Conservation (phyloP, 495 filamentous ascomycete genomes). For the Polyplosphaeria fusca region DNA sequence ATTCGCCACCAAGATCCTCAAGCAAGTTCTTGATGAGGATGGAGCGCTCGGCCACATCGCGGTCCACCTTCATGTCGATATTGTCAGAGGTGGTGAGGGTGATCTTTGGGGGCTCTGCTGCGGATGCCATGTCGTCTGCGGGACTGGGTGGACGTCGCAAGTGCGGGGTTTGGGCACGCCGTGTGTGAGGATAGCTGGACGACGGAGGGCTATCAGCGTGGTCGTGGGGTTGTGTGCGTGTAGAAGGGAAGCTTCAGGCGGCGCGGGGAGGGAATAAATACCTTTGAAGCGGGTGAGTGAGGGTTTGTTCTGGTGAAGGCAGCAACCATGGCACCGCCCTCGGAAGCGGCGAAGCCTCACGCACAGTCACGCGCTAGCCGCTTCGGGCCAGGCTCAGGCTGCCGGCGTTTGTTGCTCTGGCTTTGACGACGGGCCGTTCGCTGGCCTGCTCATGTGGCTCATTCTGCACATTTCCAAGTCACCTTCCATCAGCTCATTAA, state of each 20-base stretch:
- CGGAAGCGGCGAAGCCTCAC: slow-evolving; percentile 7
- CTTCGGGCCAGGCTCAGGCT: slow-evolving; percentile 14
- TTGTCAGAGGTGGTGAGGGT: slow-evolving; percentile 58
- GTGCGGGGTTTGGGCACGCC: too few species aligned
- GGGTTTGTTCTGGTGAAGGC: slow-evolving; percentile 15
- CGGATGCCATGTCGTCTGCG: slow-evolving; percentile 37
- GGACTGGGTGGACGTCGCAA: too few species aligned
- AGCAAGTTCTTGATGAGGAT: slow-evolving; percentile 97
- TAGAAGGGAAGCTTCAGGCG: neutral
- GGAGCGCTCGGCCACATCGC: slow-evolving; percentile 82
- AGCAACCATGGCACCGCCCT: slow-evolving; percentile 8
- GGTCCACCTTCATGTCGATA: slow-evolving; percentile 60
- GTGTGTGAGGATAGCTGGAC: neutral
- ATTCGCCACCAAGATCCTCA: slow-evolving; percentile 76
- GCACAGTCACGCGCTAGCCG: too few species aligned
- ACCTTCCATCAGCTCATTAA: too few species aligned
- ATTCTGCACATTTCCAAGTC: too few species aligned
- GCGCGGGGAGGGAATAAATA: neutral
- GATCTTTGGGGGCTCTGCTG: slow-evolving; percentile 38
- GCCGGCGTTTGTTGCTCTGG: slow-evolving; percentile 3
- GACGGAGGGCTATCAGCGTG: slow-evolving; percentile 3
- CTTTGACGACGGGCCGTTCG: too few species aligned
- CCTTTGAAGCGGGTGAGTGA: too few species aligned
- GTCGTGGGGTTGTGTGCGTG: neutral
- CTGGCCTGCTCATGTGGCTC: too few species aligned